A percentile compares a stretch with the other conserved stretches of the same genome.
Evolutionary conservation across 2,329 filamentous ascomycete genomes (phyloP).

Genomic region (Aureobasidium sp.): DNA sequence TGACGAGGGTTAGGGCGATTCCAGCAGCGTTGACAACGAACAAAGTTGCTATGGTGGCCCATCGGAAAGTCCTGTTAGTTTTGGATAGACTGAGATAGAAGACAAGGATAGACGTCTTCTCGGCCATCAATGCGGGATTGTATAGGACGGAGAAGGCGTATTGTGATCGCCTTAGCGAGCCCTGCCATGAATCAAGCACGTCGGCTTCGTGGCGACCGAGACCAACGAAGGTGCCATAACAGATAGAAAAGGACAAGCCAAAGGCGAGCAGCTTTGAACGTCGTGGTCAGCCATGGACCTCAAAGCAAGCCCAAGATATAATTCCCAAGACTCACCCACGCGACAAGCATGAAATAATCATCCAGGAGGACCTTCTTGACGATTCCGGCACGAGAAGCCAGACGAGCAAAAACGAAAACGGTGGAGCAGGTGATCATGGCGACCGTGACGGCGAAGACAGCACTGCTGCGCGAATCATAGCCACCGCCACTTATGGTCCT

Average conservation of each 20-base stretch:
- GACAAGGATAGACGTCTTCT: conserved; percentile 84
- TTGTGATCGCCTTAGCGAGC: conserved; percentile 46
- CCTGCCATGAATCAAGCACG: conserved; percentile 43
- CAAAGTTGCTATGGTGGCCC: conserved; percentile 73
- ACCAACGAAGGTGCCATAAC: conserved; percentile 53
- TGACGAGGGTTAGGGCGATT: conserved; percentile 70
- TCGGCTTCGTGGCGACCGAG: conserved; percentile 59
- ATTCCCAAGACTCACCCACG: conserved; percentile 52
- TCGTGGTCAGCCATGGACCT: not conserved
- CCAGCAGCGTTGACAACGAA: conserved; percentile 71
- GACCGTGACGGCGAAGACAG: conserved; percentile 62
- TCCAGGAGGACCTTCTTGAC: conserved; percentile 65
- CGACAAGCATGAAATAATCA: conserved; percentile 71
- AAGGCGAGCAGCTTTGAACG: conserved; percentile 41
- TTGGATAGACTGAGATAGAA: conserved; percentile 81
- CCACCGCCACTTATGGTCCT: conserved; percentile 8
- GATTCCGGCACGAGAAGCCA: conserved; percentile 64
- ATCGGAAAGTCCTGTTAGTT: conserved; percentile 66
- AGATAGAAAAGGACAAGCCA: conserved; percentile 58
- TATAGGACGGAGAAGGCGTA: conserved; percentile 56
- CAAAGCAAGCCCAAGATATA: not conserved
- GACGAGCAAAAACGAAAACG: conserved; percentile 63
- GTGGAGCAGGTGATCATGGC: conserved; percentile 60
- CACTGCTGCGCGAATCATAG: conserved; percentile 21
- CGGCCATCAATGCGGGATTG: conserved; percentile 82